Percentiles rank a stretch among this genome's conserved stretches.
phyloP scores from a whole-genome alignment of 2,329 filamentous ascomycete species.

The Trichoderma lentiforme region DNA sequence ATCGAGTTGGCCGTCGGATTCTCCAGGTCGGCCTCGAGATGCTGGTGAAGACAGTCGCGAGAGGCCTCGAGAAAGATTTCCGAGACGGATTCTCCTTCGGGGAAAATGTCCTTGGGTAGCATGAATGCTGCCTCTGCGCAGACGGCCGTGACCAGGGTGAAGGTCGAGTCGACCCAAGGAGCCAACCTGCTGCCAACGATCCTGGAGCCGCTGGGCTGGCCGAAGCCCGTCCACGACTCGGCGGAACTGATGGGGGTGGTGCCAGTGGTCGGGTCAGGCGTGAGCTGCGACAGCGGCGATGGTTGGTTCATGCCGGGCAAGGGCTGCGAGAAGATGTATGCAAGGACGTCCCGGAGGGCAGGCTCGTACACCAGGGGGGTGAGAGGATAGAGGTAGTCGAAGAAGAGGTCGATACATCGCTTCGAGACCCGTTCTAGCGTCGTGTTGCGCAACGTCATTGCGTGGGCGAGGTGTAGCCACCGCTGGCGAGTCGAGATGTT shows the following conservation, averaged over 20 bases:
- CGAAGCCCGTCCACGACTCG: constrained; percentile 15
- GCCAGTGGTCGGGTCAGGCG: constrained; percentile 15
- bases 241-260: constrained; percentile 16
- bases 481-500: constrained; percentile 27
- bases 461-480: constrained; percentile 28
- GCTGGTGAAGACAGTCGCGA: constrained; percentile 36
- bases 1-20: constrained; percentile 42
- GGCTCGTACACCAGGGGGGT: constrained; percentile 42
- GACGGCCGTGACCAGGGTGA: constrained; percentile 43
- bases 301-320: constrained; percentile 16
- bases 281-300: constrained; percentile 15
- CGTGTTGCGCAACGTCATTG: constrained; percentile 26
- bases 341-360: constrained; percentile 36
- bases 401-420: constrained; percentile 40
- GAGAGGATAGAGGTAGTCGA: constrained; percentile 42
- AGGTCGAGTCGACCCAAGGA: constrained; percentile 37
- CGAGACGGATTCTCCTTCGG: constrained; percentile 36
- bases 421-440: constrained; percentile 29
- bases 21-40: constrained; percentile 42
- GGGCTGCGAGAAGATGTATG: constrained; percentile 29
- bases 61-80: constrained; percentile 40
- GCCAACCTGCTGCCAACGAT: constrained; percentile 22
- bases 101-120: constrained; percentile 38
- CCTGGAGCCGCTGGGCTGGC: constrained; percentile 6
- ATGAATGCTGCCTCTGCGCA: constrained; percentile 42